These are phyloP conservation scores for Tulasnella sp. DNA, from an alignment of 768 basidiomycete species.

Conservation along the genomic window DNA sequence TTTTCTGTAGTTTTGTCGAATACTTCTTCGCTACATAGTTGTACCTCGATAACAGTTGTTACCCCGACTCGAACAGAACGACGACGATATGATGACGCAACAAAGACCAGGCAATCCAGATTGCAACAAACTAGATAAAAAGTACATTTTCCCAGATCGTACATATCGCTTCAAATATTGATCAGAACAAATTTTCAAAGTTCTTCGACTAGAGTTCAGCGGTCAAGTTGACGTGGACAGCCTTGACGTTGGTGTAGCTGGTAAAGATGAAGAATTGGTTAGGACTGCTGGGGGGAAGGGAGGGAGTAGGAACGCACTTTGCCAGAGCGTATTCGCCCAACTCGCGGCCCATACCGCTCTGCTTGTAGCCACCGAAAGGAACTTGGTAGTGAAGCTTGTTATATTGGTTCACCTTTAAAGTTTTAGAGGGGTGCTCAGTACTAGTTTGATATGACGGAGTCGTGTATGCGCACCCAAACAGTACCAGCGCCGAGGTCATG, in stretches of 20 bases:
- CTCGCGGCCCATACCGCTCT: constrained; percentile 76
- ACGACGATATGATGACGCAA: neutral
- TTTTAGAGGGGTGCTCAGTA: neutral
- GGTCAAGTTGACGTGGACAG: constrained; percentile 61
- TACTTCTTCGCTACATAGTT: neutral
- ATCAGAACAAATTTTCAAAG: neutral
- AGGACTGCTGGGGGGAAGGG: neutral
- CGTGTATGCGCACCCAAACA: constrained; percentile 30
- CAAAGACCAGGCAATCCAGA: neutral
- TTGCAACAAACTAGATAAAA: neutral
- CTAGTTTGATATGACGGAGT: neutral
- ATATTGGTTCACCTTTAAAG: constrained; percentile 31
- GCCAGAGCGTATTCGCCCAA: constrained; percentile 70
- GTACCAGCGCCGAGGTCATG: constrained; percentile 42
- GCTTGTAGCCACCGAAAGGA: constrained; percentile 83
- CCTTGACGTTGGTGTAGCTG: constrained; percentile 66
- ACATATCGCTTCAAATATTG: constrained; percentile 4
- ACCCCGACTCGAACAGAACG: neutral
- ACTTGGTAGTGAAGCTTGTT: constrained; percentile 48
- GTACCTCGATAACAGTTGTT: neutral
- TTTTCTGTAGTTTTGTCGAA: neutral
- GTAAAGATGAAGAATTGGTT: neutral
- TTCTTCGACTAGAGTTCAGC: neutral
- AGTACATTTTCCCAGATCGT: neutral
- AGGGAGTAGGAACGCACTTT: constrained; percentile 42